Base-by-base conservation (phyloP, 805 yeast genomes). In the Suhomyces vadensis region DNA sequence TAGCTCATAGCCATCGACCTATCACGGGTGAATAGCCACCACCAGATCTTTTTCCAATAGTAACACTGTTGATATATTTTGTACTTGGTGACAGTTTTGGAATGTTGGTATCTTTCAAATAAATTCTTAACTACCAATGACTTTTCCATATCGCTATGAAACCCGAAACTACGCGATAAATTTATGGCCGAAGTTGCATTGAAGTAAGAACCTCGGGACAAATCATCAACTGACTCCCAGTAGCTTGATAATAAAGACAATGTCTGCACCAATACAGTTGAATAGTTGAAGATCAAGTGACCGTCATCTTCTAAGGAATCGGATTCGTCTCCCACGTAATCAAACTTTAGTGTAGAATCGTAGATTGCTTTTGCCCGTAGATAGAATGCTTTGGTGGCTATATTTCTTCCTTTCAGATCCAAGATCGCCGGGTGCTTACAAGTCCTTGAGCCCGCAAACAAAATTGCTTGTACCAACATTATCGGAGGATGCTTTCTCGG, bases 241-340 rank as follows among this genome's bases (percentile, higher is more conserved):
- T 46, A 42, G 39, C 42, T 39, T n/a, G 47, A 29, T 6, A 49
- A 41, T 20, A 51, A 38, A 5, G 42, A 21, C 5, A 41, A 33
- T 2, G 42, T 44, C 31, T 47, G 50, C 4, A 44, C 41, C 21
- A 44, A 20, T 3, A 51, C 49, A n/a, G 49, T 44, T 5, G 52
- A 51, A 38, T 46, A 44, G 21, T 39, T 41, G 42, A 48, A 51
- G 2, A 42, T 20, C 5, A 51, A 4, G 29, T 44, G 49, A 8
- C 50, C 46, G 11, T 31, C 42, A 13, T 48, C 47, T 8, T 38
- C 46, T 5, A 31, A 21, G 19, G 21, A 6, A n/a, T n/a, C n/a
- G n/a, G n/a, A n/a, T 21, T 16, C 21, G 26, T 35, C 43, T 4
- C 42, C 54, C 8, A 37, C 46, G 22, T 50, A 48, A n/a, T 48